Base-by-base conservation (phyloP, 2,329 filamentous ascomycete genomes). In the Balansia obtecta region DNA sequence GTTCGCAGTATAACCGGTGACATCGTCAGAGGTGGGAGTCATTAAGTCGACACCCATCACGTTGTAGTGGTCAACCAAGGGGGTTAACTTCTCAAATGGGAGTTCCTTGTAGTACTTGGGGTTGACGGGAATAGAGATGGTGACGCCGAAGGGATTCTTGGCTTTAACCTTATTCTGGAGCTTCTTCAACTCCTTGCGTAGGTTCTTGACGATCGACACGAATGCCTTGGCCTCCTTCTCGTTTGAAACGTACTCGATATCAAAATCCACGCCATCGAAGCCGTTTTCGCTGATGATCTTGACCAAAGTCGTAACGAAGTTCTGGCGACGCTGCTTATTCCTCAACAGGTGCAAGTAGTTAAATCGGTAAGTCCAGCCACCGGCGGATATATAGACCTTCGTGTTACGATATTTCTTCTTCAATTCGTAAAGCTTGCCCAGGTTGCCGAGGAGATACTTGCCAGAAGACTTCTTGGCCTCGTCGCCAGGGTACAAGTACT, bases 291-390 rank as follows among this genome's bases (percentile, higher is more conserved):
- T 77, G 41, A 94, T 72, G 42, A 93, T 65, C 51, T 76, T 70
- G 4, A 89, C 80, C 8, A 86, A 82, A 15, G 76, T 80, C 13
- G 72, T 64, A 1, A 86, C 87, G 61, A 95, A 94, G 1, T 55
- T 73, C 52, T 70, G 67, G 12, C 87, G 77, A 8, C 82, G 80
- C 5, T 71, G 68, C 0, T 74, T 71, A 0, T 82, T 83, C n/a
- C 79, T 79, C 0, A 79, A 79, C 0, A 83, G 68, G 0, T 79
- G 71, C 61, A 91, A 88, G 42, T n/a, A n/a, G n/a, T n/a, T n/a
- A n/a, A n/a, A n/a, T n/a, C 83, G 86, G 63, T 85, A 88, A 0
- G 81, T 85, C 81, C 83, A 93, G 15, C 88, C 88, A 39, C 88
- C 88, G 53, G 94, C 84, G 37, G 83, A 88, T 7, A 93, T 74